Evolutionary conservation across 768 basidiomycete genomes (phyloP), one percentile per base, ranked within the genome.

Genomic region (Strobilomyces confusus): DNA sequence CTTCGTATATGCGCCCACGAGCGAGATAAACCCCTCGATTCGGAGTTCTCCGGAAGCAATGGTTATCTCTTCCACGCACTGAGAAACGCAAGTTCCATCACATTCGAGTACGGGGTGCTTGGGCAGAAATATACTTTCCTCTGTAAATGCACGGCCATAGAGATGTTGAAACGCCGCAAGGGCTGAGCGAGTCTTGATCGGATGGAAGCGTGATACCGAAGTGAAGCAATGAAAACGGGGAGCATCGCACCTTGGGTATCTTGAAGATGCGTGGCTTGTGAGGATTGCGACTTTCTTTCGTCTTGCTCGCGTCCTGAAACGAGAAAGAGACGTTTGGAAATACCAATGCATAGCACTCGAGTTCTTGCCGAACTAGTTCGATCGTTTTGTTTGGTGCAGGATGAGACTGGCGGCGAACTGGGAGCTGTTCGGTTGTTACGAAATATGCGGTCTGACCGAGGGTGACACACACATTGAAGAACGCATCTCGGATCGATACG

Each of bases 401-500:
- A 69, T 93, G 89, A 0, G 90, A 83, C 25, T 75, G 75, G 37
- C 91, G 81, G 53, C 92, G 85, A 56, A 94, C 81, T 32, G 92
- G 92, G 40, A 93, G 79, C 92, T 93, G 59, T 23, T 44, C 22
- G 9, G 44, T 49, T 26, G 43, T 60, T 26, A 55, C 49, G 25
- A 55, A 42, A 43, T 37, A 49, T 42, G 14, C 26, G 42, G 44
- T 42, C 23, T 25, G 29, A 42, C 50, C 40, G 38, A 43, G 19
- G 51, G 19, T 37, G 49, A 37, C 17, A 73, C 82, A 41, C 56
- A 92, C 92, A 63, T 90, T 93, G 65, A 87, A 89, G 66, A 97
- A 99, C 3, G 90, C 85, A 67, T 98, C 95, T 20, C 90, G 84
- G 41, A 97, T 75, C 59, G 81, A 84, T 38, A 95, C 86, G 12